These are phyloP conservation scores for Neopestalotiopsis rosae DNA, from an alignment of 2,329 filamentous ascomycete species.

Conservation along the genomic window DNA sequence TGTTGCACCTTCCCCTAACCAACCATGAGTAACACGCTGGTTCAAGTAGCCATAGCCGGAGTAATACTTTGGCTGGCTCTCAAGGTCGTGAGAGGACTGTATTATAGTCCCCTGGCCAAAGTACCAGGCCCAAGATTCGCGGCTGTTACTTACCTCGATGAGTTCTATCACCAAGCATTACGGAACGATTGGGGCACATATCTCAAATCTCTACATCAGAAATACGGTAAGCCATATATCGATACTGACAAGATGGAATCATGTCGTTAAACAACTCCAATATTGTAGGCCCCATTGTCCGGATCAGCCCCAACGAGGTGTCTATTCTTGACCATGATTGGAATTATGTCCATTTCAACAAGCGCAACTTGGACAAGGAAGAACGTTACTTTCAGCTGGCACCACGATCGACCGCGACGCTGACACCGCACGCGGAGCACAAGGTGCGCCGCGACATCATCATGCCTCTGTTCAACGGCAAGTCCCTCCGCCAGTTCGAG, in stretches of 20 bases:
- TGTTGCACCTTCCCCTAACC: not conserved
- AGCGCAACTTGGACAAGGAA: conserved; percentile 13
- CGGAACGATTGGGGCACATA: conserved; percentile 12
- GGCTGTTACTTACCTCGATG: not conserved
- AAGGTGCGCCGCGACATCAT: conserved; percentile 8
- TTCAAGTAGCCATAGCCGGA: not conserved
- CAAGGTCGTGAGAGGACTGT: not conserved
- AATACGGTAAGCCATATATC: not conserved
- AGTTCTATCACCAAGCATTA: conserved; percentile 11
- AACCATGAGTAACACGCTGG: not conserved
- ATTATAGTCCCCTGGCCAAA: not conserved
- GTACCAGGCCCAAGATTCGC: not conserved
- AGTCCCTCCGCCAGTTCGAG: not conserved
- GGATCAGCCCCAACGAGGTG: conserved; percentile 12
- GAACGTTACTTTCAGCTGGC: conserved; percentile 15
- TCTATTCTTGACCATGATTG: conserved; percentile 15
- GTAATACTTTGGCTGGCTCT: not conserved
- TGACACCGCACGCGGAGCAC: conserved; percentile 14
- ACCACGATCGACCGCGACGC: conserved; percentile 7
- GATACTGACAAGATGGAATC: not conserved
- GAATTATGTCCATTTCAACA: conserved; percentile 11
- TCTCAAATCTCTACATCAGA: conserved; percentile 10
- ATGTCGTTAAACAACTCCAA: not conserved
- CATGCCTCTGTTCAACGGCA: conserved; percentile 14
- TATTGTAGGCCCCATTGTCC: not conserved